Evolutionary conservation across 495 filamentous ascomycete genomes (phyloP).

Genomic region (Corynascus novoguineensis): DNA sequence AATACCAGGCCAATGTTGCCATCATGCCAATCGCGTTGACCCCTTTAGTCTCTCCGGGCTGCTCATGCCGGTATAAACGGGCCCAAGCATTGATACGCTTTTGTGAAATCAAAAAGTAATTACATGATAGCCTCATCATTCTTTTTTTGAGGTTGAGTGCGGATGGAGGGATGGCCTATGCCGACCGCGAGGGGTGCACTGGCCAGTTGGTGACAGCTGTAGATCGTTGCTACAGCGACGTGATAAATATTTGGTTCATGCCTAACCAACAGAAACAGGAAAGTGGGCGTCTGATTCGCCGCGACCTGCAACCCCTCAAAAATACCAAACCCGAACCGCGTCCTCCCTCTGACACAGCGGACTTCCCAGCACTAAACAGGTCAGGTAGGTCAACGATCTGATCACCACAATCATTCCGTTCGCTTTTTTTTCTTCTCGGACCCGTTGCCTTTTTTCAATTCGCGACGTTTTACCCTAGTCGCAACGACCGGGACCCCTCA

Average conservation of each 20-base stretch:
- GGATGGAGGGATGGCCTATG: not conserved
- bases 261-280: conserved; percentile 8
- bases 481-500: not conserved
- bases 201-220: conserved; percentile 18
- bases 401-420: not conserved
- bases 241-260: conserved; percentile 20
- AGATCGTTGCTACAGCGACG: conserved; percentile 23
- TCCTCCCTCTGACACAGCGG: not conserved
- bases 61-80: no score
- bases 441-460: not conserved
- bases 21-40: not conserved
- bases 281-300: conserved; percentile 5
- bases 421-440: not conserved
- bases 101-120: no score
- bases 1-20: conserved; percentile 22
- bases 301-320: conserved; percentile 17
- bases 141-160: not conserved
- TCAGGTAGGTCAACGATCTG: conserved; percentile 1
- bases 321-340: conserved; percentile 1
- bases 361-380: not conserved
- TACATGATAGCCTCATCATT: no score
- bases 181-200: not conserved
- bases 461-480: not conserved
- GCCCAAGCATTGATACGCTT: no score
- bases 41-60: no score